Conservation (phyloP, 2,329 filamentous ascomycete species). For the Penicillium sp. region DNA sequence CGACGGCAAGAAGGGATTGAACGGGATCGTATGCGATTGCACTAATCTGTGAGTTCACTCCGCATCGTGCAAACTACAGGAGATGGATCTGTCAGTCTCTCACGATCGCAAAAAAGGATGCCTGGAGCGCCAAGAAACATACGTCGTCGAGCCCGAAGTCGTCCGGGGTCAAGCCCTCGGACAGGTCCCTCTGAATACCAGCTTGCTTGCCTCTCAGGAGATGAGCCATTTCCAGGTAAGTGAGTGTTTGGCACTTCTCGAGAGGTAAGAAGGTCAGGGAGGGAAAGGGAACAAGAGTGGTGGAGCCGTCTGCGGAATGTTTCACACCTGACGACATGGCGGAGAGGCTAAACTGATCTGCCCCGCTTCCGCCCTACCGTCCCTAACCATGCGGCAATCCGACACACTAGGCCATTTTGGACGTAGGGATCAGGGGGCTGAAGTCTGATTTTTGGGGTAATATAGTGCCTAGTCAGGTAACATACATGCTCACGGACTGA, state of each 20-base stretch:
- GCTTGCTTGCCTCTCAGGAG: constrained; percentile 92
- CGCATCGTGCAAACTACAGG: constrained; percentile 67
- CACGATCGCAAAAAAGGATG: constrained; percentile 23
- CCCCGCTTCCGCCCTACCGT: constrained; percentile 25
- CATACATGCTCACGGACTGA: background rate
- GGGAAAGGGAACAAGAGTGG: constrained; percentile 13
- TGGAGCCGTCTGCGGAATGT: constrained; percentile 16
- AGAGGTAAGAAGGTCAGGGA: background rate
- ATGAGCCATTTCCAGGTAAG: constrained; percentile 65
- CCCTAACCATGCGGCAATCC: background rate
- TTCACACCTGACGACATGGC: constrained; percentile 29
- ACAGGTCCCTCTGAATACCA: constrained; percentile 89
- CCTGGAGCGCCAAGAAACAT: constrained; percentile 35
- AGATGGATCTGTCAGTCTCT: constrained; percentile 13
- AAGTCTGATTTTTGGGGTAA: background rate
- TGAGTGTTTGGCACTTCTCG: constrained; percentile 7
- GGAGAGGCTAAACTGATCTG: constrained; percentile 28
- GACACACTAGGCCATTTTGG: background rate
- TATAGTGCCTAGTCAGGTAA: background rate
- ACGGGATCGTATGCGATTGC: constrained; percentile 89
- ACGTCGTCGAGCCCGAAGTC: constrained; percentile 82
- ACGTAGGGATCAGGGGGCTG: background rate
- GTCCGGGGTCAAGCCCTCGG: constrained; percentile 73
- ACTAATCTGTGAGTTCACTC: constrained; percentile 75
- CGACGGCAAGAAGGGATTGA: constrained; percentile 89